These are phyloP conservation scores for Picea abies DNA, from an alignment of 83 land plant genomes.

Conservation along the genomic window DNA sequence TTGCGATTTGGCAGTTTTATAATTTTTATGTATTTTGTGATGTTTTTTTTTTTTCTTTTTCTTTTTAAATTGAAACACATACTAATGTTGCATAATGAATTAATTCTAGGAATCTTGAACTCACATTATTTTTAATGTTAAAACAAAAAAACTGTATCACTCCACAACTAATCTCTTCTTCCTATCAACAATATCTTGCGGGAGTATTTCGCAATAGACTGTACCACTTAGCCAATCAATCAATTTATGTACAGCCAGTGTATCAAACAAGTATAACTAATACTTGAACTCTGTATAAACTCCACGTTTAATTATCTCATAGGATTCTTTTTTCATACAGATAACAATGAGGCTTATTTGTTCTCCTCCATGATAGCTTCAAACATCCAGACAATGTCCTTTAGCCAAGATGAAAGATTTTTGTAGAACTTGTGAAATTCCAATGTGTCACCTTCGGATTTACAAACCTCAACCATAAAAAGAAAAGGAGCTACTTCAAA, in stretches of 20 bases:
- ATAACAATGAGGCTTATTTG: background rate
- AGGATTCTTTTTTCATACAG: background rate
- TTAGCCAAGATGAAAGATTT: constrained; percentile 31
- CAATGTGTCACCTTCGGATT: constrained; percentile 79
- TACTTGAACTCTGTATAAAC: background rate
- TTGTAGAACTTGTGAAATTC: constrained; percentile 73
- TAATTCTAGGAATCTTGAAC: background rate
- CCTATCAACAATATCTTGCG: background rate
- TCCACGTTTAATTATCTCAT: background rate
- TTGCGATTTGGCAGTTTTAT: too few relatives aligned
- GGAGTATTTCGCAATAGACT: background rate
- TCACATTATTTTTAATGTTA: background rate
- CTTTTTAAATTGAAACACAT: constrained; percentile 17
- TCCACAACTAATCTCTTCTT: background rate
- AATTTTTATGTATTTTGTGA: too few relatives aligned
- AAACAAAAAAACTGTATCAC: background rate
- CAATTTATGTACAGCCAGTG: background rate
- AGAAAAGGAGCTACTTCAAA: constrained; percentile 90
- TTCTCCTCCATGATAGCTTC: constrained; percentile 26
- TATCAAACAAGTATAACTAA: background rate
- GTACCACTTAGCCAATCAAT: background rate
- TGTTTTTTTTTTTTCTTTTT: too few relatives aligned
- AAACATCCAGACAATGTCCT: constrained; percentile 49
- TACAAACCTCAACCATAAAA: constrained; percentile 81
- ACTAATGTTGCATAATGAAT: too few relatives aligned